These are phyloP conservation scores for Pseudozyma sp. DNA, from an alignment of 1,284 basidiomycete genomes.

Conservation along the genomic window DNA sequence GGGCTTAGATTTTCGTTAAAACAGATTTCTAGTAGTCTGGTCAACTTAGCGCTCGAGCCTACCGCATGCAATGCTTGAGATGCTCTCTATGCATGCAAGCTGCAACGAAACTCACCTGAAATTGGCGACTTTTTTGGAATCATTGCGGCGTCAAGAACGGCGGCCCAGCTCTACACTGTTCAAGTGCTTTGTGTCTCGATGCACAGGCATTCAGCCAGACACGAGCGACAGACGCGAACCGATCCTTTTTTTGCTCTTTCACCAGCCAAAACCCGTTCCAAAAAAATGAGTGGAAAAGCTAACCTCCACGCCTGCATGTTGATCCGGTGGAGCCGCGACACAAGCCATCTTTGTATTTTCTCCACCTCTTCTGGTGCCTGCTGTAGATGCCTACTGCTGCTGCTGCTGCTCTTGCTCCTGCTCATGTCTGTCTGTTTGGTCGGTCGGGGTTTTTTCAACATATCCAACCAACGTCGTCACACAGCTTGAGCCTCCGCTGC, in stretches of 20 bases:
- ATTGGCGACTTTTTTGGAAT: not conserved
- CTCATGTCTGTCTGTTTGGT: too few species aligned
- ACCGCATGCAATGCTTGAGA: not conserved
- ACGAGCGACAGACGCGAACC: not conserved
- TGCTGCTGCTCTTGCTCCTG: too few species aligned
- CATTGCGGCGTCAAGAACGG: not conserved
- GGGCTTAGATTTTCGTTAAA: too few species aligned
- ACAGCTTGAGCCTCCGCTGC: constrained; percentile 8
- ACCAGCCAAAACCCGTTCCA: constrained; percentile 5
- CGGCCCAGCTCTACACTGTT: not conserved
- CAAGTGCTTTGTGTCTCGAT: not conserved
- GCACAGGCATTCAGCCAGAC: not conserved
- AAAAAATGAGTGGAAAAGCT: not conserved
- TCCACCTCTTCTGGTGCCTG: not conserved
- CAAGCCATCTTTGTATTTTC: not conserved
- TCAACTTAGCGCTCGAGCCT: too few species aligned
- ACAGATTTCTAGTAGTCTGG: too few species aligned
- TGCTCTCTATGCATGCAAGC: not conserved
- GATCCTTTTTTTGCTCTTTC: constrained; percentile 5
- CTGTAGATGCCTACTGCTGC: not conserved
- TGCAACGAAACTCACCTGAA: constrained; percentile 1
- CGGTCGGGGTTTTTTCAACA: too few species aligned
- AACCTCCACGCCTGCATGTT: constrained; percentile 11
- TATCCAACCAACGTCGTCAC: not conserved
- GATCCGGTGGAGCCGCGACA: constrained; percentile 10